Base-by-base conservation (phyloP, 2,329 filamentous ascomycete species). In the Cercospora sp. region DNA sequence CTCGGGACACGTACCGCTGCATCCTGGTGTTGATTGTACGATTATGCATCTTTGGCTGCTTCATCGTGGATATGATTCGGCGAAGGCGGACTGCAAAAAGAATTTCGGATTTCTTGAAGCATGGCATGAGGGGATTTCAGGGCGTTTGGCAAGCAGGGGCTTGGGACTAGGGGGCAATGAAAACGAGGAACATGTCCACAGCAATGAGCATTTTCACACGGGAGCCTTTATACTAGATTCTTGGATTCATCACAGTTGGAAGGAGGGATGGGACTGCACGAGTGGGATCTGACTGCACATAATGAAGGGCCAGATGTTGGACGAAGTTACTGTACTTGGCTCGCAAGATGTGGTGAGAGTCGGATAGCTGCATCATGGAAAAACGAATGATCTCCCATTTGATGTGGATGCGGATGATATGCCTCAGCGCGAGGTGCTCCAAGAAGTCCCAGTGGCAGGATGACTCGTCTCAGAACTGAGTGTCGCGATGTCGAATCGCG, bases 181-280 rank as follows among this genome's bases (percentile, higher is more conserved):
- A 26, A 18, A 58, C 8, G 26, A 34, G 16, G 53, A 58, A 58
- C 53, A 58, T 10, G 53, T 58, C 26, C 24, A 58, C 26, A 58
- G 53, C 53, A 28, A 30, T 32, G 53, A 58, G 53, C 53, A 58
- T 58, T 58, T 51, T 58, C 53, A 32, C 26, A 57, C 26, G 53
- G 18, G 28, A 0, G 53, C 13, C 21, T 28, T 43, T 7, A 58
- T 8, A 58, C n/a, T 58, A 34, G 53, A 34, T 30, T 58, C 21
- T 24, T 32, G 26, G 30, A n/a, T n/a, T 32, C 49, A 34, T 13
- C 53, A 58, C 53, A 34, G 13, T 58, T 12, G 26, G 30, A 58
- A 1, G 13, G 53, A 8, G 16, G 2, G 3, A 21, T 18, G 26
- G 26, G 16, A 5, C 3, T 9, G 26, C 1, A 58, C 10, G 13